phyloP scores from a whole-genome alignment of 768 basidiomycete genomes.

The Fistulinella prunicolor region DNA sequence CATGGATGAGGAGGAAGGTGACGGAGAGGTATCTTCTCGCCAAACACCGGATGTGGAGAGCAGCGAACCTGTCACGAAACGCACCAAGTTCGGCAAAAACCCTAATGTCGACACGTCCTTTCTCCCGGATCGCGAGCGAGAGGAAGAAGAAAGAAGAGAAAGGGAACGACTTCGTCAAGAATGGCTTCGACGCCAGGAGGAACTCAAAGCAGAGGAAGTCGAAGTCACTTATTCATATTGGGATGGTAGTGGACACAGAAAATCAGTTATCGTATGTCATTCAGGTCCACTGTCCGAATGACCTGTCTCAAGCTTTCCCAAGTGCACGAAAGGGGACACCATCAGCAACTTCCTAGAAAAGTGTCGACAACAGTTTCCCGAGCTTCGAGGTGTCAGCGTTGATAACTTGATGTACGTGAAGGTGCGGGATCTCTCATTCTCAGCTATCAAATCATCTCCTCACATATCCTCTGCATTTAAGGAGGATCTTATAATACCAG shows the following conservation, averaged over 20 bases:
- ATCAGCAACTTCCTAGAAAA: constrained; percentile 88
- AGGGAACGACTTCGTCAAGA: constrained; percentile 86
- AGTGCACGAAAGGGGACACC: constrained; percentile 98
- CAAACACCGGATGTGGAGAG: constrained; percentile 38
- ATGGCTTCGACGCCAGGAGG: constrained; percentile 76
- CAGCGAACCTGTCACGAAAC: constrained; percentile 57
- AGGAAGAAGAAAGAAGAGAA: constrained; percentile 86
- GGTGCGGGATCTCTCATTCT: constrained; percentile 40
- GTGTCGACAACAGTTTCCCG: constrained; percentile 89
- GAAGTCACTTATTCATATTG: constrained; percentile 96
- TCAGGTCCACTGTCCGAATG: neutral
- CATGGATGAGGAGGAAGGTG: constrained; percentile 73
- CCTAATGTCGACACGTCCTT: constrained; percentile 97
- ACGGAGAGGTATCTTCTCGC: constrained; percentile 37
- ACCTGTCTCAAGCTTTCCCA: neutral
- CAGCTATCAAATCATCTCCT: neutral
- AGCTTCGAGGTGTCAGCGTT: constrained; percentile 82
- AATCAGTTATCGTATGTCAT: constrained; percentile 75
- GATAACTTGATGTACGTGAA: constrained; percentile 99
- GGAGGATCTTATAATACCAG: constrained; percentile 98
- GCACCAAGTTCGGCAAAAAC: constrained; percentile 86
- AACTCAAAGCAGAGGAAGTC: constrained; percentile 69
- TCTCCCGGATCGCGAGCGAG: constrained; percentile 95
- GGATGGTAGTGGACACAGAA: constrained; percentile 97
- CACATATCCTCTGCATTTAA: constrained; percentile 31